Evolutionary conservation across 2,329 filamentous ascomycete genomes (phyloP).

Genomic region (Epicoccum sorghinum): DNA sequence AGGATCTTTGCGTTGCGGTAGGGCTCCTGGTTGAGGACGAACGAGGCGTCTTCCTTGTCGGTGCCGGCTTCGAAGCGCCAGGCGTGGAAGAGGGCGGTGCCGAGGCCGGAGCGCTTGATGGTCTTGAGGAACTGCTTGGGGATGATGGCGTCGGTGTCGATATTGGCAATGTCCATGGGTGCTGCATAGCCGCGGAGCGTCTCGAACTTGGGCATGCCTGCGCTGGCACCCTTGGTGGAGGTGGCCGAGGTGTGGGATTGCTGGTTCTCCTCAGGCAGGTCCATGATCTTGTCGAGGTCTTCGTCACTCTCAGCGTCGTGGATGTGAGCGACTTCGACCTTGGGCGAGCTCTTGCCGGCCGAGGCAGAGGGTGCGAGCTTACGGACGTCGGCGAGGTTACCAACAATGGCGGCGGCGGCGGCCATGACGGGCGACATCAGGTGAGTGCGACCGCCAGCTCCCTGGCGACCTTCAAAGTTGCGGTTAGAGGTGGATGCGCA

Average conservation of each 20-base stretch:
- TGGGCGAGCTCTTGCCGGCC: constrained; percentile 57
- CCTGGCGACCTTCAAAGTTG: constrained; percentile 97
- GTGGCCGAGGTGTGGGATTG: constrained; percentile 70
- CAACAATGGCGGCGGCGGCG: constrained; percentile 85
- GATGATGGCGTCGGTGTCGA: constrained; percentile 99
- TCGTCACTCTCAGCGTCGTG: constrained; percentile 66
- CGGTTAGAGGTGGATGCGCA: constrained; percentile 96
- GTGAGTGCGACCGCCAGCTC: constrained; percentile 88
- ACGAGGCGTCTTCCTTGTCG: constrained; percentile 76
- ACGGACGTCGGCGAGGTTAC: constrained; percentile 90
- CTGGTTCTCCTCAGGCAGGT: constrained; percentile 64
- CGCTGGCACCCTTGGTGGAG: constrained; percentile 54
- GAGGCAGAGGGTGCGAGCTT: constrained; percentile 66
- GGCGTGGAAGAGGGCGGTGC: constrained; percentile 83
- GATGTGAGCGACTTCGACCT: constrained; percentile 63
- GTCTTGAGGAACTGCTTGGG: constrained; percentile 99
- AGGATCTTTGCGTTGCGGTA: constrained; percentile 87
- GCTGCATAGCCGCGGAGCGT: constrained; percentile 86
- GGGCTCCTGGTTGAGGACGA: constrained; percentile 88
- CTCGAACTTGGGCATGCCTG: constrained; percentile 83
- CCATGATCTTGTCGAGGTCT: constrained; percentile 68
- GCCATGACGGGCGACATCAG: constrained; percentile 98
- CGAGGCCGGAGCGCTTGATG: constrained; percentile 95
- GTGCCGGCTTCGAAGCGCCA: constrained; percentile 72
- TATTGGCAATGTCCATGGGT: constrained; percentile 84